Evolutionary conservation across 306 rosid species (phyloP).

Genomic region (Oemleria cerasiformis): DNA sequence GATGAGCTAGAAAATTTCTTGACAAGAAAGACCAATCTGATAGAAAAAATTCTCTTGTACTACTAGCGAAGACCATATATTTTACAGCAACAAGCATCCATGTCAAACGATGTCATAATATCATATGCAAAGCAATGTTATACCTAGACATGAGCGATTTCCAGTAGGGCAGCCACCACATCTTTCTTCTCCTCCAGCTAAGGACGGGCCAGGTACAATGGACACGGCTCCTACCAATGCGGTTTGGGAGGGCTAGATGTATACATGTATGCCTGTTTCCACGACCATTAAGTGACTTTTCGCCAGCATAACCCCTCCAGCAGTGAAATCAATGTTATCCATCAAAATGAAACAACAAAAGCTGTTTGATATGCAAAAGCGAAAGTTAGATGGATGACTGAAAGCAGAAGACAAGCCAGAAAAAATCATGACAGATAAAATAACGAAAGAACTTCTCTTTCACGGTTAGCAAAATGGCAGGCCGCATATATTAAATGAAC

Average conservation of each 20-base stretch:
- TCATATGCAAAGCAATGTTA: not conserved
- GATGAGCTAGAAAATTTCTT: not conserved
- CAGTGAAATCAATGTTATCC: not conserved
- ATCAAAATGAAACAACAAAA: not conserved
- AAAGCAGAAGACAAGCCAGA: not conserved
- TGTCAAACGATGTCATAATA: not conserved
- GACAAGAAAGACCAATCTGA: not conserved
- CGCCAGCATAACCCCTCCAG: not conserved
- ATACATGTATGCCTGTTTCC: not conserved
- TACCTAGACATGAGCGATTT: not conserved
- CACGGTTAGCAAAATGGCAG: not conserved
- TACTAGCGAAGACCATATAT: not conserved
- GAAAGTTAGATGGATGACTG: not conserved
- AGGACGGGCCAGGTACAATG: not conserved
- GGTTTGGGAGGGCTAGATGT: constrained; percentile 1
- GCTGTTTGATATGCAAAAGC: not conserved
- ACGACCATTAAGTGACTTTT: too few species aligned
- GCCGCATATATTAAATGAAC: not conserved
- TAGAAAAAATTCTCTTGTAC: not conserved
- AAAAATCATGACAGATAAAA: not conserved
- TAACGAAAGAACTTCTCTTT: not conserved
- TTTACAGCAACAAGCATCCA: not conserved
- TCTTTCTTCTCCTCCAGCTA: not conserved
- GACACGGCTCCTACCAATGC: not conserved
- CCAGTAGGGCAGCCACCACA: not conserved